Evolutionary conservation across 2,329 filamentous ascomycete genomes (phyloP).

Genomic region (Epicoccum sorghinum): DNA sequence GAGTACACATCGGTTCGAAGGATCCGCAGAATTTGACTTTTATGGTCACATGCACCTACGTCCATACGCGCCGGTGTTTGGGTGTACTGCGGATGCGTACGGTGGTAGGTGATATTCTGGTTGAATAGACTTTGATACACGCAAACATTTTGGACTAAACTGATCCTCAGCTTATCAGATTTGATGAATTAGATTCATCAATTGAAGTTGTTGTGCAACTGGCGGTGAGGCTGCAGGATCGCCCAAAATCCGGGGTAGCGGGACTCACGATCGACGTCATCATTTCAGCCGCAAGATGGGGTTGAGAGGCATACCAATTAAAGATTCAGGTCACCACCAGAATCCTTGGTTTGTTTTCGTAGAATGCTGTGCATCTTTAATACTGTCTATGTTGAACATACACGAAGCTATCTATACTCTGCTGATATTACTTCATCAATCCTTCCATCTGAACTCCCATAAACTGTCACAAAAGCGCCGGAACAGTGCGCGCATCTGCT

Average conservation of each 20-base stretch:
- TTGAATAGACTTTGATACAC: too few relatives aligned
- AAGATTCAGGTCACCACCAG: neutral
- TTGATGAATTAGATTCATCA: too few relatives aligned
- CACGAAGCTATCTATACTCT: neutral
- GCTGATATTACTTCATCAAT: neutral
- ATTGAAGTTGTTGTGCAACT: neutral
- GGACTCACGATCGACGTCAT: constrained; percentile 10
- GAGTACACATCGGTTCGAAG: neutral
- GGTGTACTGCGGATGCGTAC: neutral
- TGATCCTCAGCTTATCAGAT: too few relatives aligned
- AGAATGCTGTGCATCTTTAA: neutral
- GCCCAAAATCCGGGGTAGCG: constrained; percentile 16
- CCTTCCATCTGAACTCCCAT: neutral
- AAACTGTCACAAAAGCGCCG: neutral
- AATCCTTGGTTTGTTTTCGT: neutral
- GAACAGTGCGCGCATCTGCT: neutral
- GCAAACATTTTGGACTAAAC: too few relatives aligned
- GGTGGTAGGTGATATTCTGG: too few relatives aligned
- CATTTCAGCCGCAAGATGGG: neutral
- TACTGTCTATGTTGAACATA: neutral
- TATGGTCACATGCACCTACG: neutral
- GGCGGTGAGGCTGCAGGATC: constrained; percentile 12
- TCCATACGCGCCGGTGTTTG: too few relatives aligned
- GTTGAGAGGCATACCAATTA: neutral
- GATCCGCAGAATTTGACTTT: neutral